Evolutionary conservation across 306 rosid genomes (phyloP).

Genomic region (Vachellia collinsii): DNA sequence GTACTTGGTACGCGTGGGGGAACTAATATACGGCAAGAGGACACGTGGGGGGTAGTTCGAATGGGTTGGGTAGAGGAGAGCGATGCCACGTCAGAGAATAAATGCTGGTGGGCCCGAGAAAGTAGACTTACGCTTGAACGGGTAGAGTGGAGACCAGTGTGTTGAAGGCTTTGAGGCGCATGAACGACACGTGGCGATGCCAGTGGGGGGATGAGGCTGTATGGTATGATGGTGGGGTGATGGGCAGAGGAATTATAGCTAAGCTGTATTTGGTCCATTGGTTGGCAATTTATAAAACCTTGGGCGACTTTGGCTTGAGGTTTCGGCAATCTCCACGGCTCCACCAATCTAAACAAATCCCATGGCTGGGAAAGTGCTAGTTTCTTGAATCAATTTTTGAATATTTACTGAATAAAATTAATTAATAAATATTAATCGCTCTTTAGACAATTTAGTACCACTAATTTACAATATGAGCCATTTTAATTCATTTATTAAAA

Average conservation of each 20-base stretch:
- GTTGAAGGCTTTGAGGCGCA: neutral
- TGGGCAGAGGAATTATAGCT: neutral
- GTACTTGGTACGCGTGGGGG: neutral
- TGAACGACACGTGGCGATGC: slow-evolving; percentile 9
- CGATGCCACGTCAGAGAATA: slow-evolving; percentile 3
- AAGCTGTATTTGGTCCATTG: neutral
- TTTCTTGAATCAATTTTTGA: too few relatives aligned
- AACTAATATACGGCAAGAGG: neutral
- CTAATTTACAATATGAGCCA: too few relatives aligned
- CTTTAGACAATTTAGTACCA: too few relatives aligned
- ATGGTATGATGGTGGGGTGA: neutral
- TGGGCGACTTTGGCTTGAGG: neutral
- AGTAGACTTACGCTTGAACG: neutral
- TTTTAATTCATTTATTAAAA: too few relatives aligned
- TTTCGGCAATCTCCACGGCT: neutral
- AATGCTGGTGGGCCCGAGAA: neutral
- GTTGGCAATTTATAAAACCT: neutral
- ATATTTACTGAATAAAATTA: too few relatives aligned
- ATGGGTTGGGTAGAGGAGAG: neutral
- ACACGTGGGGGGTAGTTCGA: neutral
- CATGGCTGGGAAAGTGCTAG: too few relatives aligned
- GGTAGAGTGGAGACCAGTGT: neutral
- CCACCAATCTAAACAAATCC: neutral
- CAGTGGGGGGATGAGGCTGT: neutral
- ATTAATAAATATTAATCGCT: too few relatives aligned